Evolutionary conservation across 2,329 filamentous ascomycete species (phyloP).

Genomic region (Xylariales sp.): DNA sequence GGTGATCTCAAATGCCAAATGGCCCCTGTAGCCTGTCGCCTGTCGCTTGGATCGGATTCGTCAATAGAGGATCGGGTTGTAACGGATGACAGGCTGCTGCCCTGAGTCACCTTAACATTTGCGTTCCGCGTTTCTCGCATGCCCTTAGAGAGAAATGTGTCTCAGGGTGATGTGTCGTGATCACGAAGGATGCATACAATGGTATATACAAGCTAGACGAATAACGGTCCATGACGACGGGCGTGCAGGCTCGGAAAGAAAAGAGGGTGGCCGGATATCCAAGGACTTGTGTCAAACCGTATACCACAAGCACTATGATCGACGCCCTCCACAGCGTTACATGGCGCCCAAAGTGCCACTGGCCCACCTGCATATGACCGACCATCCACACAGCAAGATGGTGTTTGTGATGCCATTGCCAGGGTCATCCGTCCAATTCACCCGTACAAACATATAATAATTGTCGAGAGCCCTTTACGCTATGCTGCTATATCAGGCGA

Average conservation of each 20-base stretch:
- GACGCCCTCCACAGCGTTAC: slow-evolving; percentile 36
- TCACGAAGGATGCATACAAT: slow-evolving; percentile 17
- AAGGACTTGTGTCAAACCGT: slow-evolving; percentile 9
- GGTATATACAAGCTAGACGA: neutral
- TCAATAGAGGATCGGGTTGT: slow-evolving; percentile 17
- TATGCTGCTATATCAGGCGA: slow-evolving; percentile 16
- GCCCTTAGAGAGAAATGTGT: slow-evolving; percentile 11
- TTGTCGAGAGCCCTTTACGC: slow-evolving; percentile 33
- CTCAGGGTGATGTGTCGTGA: slow-evolving; percentile 17
- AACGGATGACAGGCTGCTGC: slow-evolving; percentile 19
- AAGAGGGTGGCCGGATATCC: slow-evolving; percentile 29
- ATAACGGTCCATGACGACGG: slow-evolving; percentile 14
- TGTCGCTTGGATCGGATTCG: slow-evolving; percentile 11
- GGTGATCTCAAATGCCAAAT: slow-evolving; percentile 4
- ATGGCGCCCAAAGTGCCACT: slow-evolving; percentile 37
- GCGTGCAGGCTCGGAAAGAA: slow-evolving; percentile 2
- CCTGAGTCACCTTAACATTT: slow-evolving; percentile 27
- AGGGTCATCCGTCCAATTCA: slow-evolving; percentile 30
- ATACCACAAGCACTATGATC: slow-evolving; percentile 28
- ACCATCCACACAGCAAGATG: slow-evolving; percentile 20
- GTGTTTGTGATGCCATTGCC: slow-evolving; percentile 24
- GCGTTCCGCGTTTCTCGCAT: slow-evolving; percentile 6
- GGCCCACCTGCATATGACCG: slow-evolving; percentile 38
- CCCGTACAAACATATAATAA: slow-evolving; percentile 25
- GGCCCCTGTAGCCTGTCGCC: slow-evolving; percentile 11